A percentile compares a stretch with the other conserved stretches of the same genome.
These are phyloP conservation scores for Venturia pyrina DNA, from an alignment of 2,329 filamentous ascomycete species.

Conservation along the genomic window DNA sequence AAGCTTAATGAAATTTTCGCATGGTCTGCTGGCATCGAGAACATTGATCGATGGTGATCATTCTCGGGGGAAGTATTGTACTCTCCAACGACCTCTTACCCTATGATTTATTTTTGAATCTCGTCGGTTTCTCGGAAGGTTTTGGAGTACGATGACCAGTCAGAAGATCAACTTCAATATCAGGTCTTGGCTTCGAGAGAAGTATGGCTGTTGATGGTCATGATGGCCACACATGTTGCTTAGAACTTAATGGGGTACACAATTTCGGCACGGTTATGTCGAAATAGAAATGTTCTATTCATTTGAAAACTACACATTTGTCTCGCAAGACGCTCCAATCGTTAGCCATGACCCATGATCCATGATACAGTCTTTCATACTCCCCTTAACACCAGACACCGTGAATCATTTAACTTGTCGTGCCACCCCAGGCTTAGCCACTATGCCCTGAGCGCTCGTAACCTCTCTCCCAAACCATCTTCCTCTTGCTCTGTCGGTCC, in stretches of 20 bases:
- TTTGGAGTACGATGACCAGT: no score
- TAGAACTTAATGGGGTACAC: background rate
- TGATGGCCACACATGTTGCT: background rate
- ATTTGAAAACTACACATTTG: background rate
- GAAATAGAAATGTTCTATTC: background rate
- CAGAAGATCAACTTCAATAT: background rate
- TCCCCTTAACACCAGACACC: background rate
- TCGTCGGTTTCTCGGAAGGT: no score
- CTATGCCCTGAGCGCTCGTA: constrained; percentile 39
- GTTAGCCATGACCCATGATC: background rate
- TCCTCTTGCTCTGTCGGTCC: constrained; percentile 71
- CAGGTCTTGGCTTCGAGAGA: background rate
- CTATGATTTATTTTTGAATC: background rate
- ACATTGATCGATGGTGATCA: background rate
- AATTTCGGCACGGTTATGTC: background rate
- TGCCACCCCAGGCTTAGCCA: background rate
- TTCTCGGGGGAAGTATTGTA: background rate
- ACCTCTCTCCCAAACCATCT: constrained; percentile 55
- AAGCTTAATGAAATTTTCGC: background rate
- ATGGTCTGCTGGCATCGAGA: background rate
- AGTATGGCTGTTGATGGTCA: background rate
- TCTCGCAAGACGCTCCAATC: background rate
- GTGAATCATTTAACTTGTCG: background rate
- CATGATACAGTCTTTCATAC: constrained; percentile 3
- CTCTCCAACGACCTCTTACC: background rate